These are phyloP conservation scores for Lyophyllum semitale DNA, from an alignment of 768 basidiomycete genomes.

Conservation along the genomic window DNA sequence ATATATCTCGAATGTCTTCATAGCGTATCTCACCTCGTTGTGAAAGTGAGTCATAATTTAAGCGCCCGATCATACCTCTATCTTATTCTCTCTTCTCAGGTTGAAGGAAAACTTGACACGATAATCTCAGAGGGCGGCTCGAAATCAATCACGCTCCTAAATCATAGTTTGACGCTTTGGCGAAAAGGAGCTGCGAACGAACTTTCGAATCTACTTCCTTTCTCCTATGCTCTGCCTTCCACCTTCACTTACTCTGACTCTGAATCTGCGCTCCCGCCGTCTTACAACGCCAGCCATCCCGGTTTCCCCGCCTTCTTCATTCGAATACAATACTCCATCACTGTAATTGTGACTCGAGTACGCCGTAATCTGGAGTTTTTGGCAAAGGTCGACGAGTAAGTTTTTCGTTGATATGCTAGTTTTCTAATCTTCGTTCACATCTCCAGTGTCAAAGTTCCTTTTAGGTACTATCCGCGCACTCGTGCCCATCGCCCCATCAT, in stretches of 20 bases:
- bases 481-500: constrained; percentile 59
- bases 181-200: constrained; percentile 8
- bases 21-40: constrained; percentile 38
- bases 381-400: constrained; percentile 49
- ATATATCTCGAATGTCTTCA: constrained; percentile 41
- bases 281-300: constrained; percentile 35
- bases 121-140: constrained; percentile 40
- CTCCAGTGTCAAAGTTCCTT: constrained; percentile 46
- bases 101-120: constrained; percentile 43
- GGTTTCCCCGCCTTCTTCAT: constrained; percentile 39
- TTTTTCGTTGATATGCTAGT: not conserved
- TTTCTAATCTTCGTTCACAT: not conserved
- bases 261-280: constrained; percentile 47
- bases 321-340: constrained; percentile 47
- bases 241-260: constrained; percentile 40
- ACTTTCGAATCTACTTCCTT: constrained; percentile 38
- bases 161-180: constrained; percentile 38
- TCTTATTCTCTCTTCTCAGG: constrained; percentile 26
- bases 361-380: constrained; percentile 45
- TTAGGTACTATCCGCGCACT: constrained; percentile 54
- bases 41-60: constrained; percentile 41
- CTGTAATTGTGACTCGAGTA: constrained; percentile 38
- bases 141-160: constrained; percentile 32
- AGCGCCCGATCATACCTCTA: not conserved
- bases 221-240: constrained; percentile 46